Base-by-base conservation (phyloP, 106 monocot species). In the Dendrobium nobile region DNA sequence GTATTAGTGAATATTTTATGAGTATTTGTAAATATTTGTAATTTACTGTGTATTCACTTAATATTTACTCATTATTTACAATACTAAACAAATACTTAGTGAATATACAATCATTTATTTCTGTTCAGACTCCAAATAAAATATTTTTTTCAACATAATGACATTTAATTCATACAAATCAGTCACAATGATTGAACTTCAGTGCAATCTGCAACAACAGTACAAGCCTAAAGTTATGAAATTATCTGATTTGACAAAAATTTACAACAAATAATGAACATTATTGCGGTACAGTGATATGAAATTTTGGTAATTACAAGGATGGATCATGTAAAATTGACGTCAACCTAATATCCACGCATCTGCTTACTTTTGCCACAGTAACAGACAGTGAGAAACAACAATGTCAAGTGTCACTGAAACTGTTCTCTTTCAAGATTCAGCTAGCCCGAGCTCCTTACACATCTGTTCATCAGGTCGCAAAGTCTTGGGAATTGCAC, bases 401-500 rank as follows among this genome's bases (percentile, higher is more conserved):
- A 19, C 15, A 56, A 19, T 11, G 19, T 8, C 3, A 56, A 56
- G 15, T 19, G 4, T 56, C 15, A 67, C 67, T 24, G 10, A 67
- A 67, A 67, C 37, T 16, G 15, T 37, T 70, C 37, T 37, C 37
- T 70, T 70, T 70, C 20, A 37, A 61, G 16, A 4, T 65, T 24
- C 24, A 26, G 76, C n/a, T 56, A 86, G 65, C 2, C 92, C 89
- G 9, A 92, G 84, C 78, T 92, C 92, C 82, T 80, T 85, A 28
- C 87, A 40, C 77, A 74, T 83, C 56, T 92, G 89, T 40, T 87
- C 84, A 77, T 92, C 89, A 54, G 92, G 92, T 47, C 80, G 77
- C 77, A 92, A 67, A 74, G 78, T 92, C n/a, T 82, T 79, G 4
- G 89, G 92, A 42, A 89, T 84, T 13, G 92, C 92, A 79, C 92